Evolutionary conservation across 2,329 filamentous ascomycete species (phyloP), one percentile per base, ranked within the genome.

Genomic region (Fusarium stilboides): DNA sequence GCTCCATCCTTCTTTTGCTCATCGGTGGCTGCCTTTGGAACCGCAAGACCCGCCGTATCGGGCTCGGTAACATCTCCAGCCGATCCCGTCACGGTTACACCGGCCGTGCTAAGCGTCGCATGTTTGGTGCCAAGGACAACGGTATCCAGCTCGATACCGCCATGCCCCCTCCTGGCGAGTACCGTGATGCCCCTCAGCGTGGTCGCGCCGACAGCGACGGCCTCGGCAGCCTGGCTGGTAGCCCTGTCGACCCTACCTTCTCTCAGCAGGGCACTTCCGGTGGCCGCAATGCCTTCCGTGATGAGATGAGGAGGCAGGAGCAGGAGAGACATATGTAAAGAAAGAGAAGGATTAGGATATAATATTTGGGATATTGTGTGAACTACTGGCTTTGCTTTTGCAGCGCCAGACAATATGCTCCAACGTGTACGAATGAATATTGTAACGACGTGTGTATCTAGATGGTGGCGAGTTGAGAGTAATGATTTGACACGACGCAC

Each of bases 11-110:
- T 42, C 62, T 88, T 49, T 79, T 86, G 66, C 62, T 88, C 70
- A 43, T 89, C 79, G 81, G 90, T 77, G 75, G 89, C 77, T 82
- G 85, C 79, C 55, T 90, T 81, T 88, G 83, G 82, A 87, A 88
- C 77, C 80, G 82, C 56, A 81, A 83, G 71, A 77, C 80, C n/a
- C 82, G 87, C 57, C 75, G 75, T 62, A 86, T 89, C 62, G 77
- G 79, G 6, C 73, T 89, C 46, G 86, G 84, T 54, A 86, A 83
- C 71, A 78, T 88, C 77, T 85, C 87, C 81, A 79, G 83, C 70
- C 82, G 84, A 51, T 68, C 70, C 42, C 77, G 81, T 33, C 73
- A 80, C 65, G 82, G 85, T 40, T 86, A 86, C 75, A 77, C 74
- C 13, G 82, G 84, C 60, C 77, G 81, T 58, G 75, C 78, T 52